phyloP scores from a whole-genome alignment of 139 green algal species.

The Pedinophyceae sp. region DNA sequence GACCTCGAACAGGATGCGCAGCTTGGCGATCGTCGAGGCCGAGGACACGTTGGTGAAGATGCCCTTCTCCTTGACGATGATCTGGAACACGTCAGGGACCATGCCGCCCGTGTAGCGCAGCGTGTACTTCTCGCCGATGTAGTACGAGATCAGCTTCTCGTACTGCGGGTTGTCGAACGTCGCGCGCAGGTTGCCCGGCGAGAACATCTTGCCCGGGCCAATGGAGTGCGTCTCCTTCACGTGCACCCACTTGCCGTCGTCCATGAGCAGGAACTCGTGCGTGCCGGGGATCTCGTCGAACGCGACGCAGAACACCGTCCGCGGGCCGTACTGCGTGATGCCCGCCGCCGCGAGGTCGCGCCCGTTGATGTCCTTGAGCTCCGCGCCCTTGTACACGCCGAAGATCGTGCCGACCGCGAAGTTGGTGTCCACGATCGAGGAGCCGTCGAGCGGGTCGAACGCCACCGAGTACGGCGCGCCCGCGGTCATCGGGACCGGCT shows the following conservation, averaged over 20 bases:
- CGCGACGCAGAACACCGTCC: slow-evolving; percentile 79
- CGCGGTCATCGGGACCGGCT: slow-evolving; percentile 60
- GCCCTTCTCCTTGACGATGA: slow-evolving; percentile 90
- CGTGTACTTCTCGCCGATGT: slow-evolving; percentile 90
- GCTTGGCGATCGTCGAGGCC: slow-evolving; percentile 88
- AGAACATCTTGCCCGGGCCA: slow-evolving; percentile 88
- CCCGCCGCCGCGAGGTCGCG: slow-evolving; percentile 44
- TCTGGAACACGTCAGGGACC: slow-evolving; percentile 88
- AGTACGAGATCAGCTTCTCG: slow-evolving; percentile 76
- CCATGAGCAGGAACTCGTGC: slow-evolving; percentile 86
- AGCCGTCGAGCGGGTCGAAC: slow-evolving; percentile 88
- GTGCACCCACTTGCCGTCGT: slow-evolving; percentile 90
- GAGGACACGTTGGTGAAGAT: slow-evolving; percentile 91
- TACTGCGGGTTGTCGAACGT: slow-evolving; percentile 90
- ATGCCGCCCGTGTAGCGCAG: slow-evolving; percentile 90
- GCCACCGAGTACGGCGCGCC: slow-evolving; percentile 71
- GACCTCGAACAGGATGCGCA: slow-evolving; percentile 86
- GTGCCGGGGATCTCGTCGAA: slow-evolving; percentile 67
- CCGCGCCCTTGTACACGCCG: slow-evolving; percentile 38
- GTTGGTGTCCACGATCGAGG: slow-evolving; percentile 92
- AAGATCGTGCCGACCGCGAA: slow-evolving; percentile 91
- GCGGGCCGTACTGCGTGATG: slow-evolving; percentile 82
- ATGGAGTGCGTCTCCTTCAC: slow-evolving; percentile 87
- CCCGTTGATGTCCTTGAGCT: slow-evolving; percentile 2
- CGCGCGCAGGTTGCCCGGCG: slow-evolving; percentile 83